phyloP scores from a whole-genome alignment of 805 yeast species.

The Ogataea methanolica region DNA sequence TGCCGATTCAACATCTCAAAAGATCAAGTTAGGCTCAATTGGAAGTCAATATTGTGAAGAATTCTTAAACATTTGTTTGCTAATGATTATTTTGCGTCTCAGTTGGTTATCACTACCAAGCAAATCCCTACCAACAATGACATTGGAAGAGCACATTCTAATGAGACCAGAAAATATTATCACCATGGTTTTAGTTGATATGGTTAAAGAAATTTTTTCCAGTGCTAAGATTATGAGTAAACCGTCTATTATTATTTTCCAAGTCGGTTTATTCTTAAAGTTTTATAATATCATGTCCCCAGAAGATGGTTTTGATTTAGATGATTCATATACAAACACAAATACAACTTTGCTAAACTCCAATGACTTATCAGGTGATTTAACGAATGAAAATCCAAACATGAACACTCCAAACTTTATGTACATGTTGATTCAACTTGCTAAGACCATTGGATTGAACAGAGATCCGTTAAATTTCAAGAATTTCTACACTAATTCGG shows the following conservation, averaged over 20 bases:
- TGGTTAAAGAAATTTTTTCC: conserved; percentile 41
- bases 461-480: conserved; percentile 43
- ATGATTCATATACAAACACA: conserved; percentile 34
- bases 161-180: conserved; percentile 38
- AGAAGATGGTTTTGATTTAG: conserved; percentile 45
- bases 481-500: conserved; percentile 26
- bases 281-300: conserved; percentile 53
- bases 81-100: conserved; percentile 47
- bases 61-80: conserved; percentile 45
- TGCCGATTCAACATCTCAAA: conserved; percentile 29
- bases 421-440: conserved; percentile 37
- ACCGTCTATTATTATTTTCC: conserved; percentile 48
- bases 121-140: conserved; percentile 27
- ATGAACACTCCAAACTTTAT: conserved; percentile 33
- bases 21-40: conserved; percentile 25
- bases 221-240: conserved; percentile 38
- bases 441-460: conserved; percentile 42
- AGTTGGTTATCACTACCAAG: conserved; percentile 53
- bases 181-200: conserved; percentile 36
- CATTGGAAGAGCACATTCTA: conserved; percentile 28
- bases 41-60: conserved; percentile 37
- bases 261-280: conserved; percentile 54
- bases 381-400: conserved; percentile 31
- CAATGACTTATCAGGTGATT: conserved; percentile 33
- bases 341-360: conserved; percentile 18